Base-by-base conservation (phyloP, 192 early-diverging fungal species). In the Linnemannia exigua region DNA sequence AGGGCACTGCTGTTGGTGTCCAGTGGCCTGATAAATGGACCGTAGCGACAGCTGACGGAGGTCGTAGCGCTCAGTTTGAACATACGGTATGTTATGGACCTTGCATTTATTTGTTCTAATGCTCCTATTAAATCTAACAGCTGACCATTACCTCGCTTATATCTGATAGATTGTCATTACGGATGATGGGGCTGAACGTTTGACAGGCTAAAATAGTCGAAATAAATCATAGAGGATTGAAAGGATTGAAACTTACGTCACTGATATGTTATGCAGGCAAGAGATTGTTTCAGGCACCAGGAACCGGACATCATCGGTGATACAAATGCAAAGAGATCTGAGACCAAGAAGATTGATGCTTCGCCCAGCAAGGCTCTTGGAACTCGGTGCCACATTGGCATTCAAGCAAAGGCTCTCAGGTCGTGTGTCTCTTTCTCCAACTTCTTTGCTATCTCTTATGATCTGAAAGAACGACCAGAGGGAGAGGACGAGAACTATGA, bases 11-110 rank as follows among this genome's bases (percentile, higher is more conserved):
- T 9, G 88, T 80, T 2, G 93, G 92, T 36, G 77, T 96, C 33
- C 91, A 91, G 87, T 96, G 95, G 95, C 95, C 95, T n/a, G 97
- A 97, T 77, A 91, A 91, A 61, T 98, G 96, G 96, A 98, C 96
- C 4, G 91, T 94, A 17, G 87, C 90, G 2, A 96, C 96, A 0
- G 78, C 78, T 16, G 97, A 97, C 80, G 94, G 95, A 44, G 96
- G 95, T 8, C 88, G 96, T 51, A 94, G 96, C 44, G 95, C 97
- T 25, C 97, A 98, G 89, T 98, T 94, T 89, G 97, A 96, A 80
- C 94, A 96, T 81, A 95, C 93, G n/a, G 87, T 90, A 86, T 77
- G 77, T 35, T 31, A 25, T 47, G 28, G 44, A 63, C 7, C 19
- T 46, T 25, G 36, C 70, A 19, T 70, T 50, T 20, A 11, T 38